Base-by-base conservation (phyloP, 2,329 filamentous ascomycete species). In the Sclerotinia subarctica region DNA sequence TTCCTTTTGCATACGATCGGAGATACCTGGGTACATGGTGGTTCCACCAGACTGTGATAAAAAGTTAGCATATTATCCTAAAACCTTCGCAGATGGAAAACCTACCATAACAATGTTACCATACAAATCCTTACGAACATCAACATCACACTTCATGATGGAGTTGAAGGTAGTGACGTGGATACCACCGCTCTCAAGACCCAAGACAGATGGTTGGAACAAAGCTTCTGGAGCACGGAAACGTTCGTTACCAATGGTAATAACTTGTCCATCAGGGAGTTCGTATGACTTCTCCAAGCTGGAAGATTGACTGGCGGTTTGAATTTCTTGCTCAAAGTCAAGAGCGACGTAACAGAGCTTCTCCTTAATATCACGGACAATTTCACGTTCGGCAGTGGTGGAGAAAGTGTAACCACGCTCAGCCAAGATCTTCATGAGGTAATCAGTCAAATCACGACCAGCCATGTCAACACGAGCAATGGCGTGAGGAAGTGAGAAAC, bases 1-100 rank as follows among this genome's bases (percentile, higher is more conserved):
- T 88, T 99, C 95, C 93, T 99, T 98, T 86, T 99, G 95, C 95
- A 99, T 98, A 89, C 95, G 95, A 88, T 99, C 95, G 83, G 94
- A 96, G 84, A 99, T 96, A 93, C 95, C 95, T 78, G 95, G 95
- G 88, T 98, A 99, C 95, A 99, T 98, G 83, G 95, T 99, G 80
- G 95, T 99, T 89, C 95, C 95, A 91, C 95, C 95, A 88, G 95
- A 99, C 94, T 97, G 77, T 29, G 26, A 17, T 4, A 65, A 54
- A 15, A 52, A 58, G 57, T 75, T 71, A 76, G 72, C 60, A 66
- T 26, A 24, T 11, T 8, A n/a, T 56, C 21, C 38, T n/a, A 29
- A 21, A 13, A 32, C 35, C 3, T 29, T 67, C 44, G 47, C 52
- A 69, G 38, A 69, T 70, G 60, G 29, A 29, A 51, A 71, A 72